Base-by-base conservation (phyloP, 441 rosid species). In the Gossypium schwendimanii region DNA sequence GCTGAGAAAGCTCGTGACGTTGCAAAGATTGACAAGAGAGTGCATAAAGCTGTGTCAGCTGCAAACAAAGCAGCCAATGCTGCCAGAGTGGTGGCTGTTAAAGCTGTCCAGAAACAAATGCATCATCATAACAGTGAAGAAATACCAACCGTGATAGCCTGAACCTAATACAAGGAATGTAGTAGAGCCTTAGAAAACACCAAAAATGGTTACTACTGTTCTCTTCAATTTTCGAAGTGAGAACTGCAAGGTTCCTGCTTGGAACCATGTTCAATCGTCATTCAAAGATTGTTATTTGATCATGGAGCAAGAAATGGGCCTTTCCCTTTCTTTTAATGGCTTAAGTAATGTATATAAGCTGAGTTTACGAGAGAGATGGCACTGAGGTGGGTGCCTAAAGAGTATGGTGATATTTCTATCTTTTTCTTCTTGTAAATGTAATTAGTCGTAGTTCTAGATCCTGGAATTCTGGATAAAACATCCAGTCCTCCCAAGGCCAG, bases 51-150 rank as follows among this genome's bases (percentile, higher is more conserved):
- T n/a, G 77, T 88, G 45, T 80, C 82, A 39, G 87, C 85, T 11
- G 94, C 96, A 26, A 90, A 90, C 57, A 86, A 81, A 78, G 88
- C 97, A 14, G 96, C 96, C 6, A 86, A 83, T 75, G 92, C 93
- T 14, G 93, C 97, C 3, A 83, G 97, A 81, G 93, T 90, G 49
- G 93, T 91, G 6, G 87, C 97, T 8, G 83, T 88, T 6, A 88
- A 87, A 72, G 92, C 91, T 47, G 90, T 87, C 57, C 97, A 90
- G 72, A 84, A 81, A 20, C 82, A 68, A 73, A 84, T 81, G 79
- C 81, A 75, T 75, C 80, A 69, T 24, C 67, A 73, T 53, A 73
- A 71, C 14, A 21, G 64, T 36, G 78, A 80, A 55, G 82, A 83
- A 61, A 69, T 64, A 4, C 69, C 57, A 6, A 26, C 72, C 60